Conservation (phyloP, 257 asterid species). For the Osmanthus fragrans region DNA sequence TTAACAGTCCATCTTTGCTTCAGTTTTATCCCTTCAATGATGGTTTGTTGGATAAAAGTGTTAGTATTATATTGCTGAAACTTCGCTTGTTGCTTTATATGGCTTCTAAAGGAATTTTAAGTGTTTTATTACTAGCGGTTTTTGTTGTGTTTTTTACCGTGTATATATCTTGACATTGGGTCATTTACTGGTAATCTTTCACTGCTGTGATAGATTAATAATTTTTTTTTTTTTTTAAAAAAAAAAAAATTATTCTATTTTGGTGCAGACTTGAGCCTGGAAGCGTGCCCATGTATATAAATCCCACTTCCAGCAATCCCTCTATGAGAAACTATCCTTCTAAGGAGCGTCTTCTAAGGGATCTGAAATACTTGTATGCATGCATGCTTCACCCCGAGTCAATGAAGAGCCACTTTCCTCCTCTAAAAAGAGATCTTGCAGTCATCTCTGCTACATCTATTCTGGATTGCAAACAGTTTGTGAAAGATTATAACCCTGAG, state of each 20-base stretch:
- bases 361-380: conserved; percentile 65
- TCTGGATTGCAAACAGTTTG: conserved; percentile 92
- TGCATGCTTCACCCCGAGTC: conserved; percentile 73
- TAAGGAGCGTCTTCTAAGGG: conserved; percentile 63
- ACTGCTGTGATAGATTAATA: not conserved
- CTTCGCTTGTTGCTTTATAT: not conserved
- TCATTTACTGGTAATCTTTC: not conserved
- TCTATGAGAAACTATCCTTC: conserved; percentile 48
- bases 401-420: conserved; percentile 43
- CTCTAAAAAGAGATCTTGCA: conserved; percentile 43
- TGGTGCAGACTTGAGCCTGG: conserved; percentile 73
- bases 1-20: conserved; percentile 22
- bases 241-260: not conserved
- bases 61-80: not conserved
- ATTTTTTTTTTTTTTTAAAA: too few relatives aligned
- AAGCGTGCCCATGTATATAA: conserved; percentile 36
- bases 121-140: too few relatives aligned
- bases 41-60: not conserved
- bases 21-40: not conserved
- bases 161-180: not conserved
- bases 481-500: conserved; percentile 69
- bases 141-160: not conserved
- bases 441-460: conserved; percentile 53
- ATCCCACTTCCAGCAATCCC: conserved; percentile 17
- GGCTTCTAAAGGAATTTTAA: not conserved